Base-by-base conservation (phyloP, 179 eudicot genomes). In the Beta corolliflora region DNA sequence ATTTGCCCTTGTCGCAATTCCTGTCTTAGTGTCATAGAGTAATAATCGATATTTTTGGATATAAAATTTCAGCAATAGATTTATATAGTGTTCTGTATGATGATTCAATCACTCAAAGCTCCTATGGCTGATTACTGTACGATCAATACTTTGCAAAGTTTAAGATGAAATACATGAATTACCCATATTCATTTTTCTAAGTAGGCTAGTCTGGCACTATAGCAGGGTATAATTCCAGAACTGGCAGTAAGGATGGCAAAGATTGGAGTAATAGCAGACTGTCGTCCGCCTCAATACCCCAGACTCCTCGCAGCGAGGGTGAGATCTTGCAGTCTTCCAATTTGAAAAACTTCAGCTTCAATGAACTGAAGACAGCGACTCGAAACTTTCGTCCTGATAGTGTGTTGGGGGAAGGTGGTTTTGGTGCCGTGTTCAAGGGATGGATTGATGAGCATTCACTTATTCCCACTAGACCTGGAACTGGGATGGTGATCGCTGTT, bases 371-470 rank as follows among this genome's bases (percentile, higher is more conserved):
- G 81, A 86, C 84, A 21, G 90, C 93, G 9, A 89, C 91, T 46
- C 75, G 90, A 71, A 85, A 87, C 77, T 90, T 89, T 79, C 88
- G 88, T 1, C 83, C 87, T 14, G 91, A 89, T 36, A 85, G 87
- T 85, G 91, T 90, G 13, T 48, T 90, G 41, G 93, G 91, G 79
- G 90, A 88, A 86, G 93, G 93, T 13, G 93, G 93, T 59, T 90
- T 90, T 81, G 93, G 93, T 53, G 89, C 87, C 5, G 93, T 88
- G 52, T 90, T 88, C 71, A 90, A 90, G 76, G 88, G 89, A 9
- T 87, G 89, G 89, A 87, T 87, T 76, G 88, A 87, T 78, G 88
- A 87, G 77, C 86, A 83, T 68, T 75, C 86, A 41, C 88, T 85
- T 72, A 36, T 80, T 2, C 88, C 90, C 7, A 52, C 85, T 53